Percentiles rank a stretch among this genome's conserved stretches.
Conservation (phyloP, 805 yeast species). For the Kazachstania kunashirensis region DNA sequence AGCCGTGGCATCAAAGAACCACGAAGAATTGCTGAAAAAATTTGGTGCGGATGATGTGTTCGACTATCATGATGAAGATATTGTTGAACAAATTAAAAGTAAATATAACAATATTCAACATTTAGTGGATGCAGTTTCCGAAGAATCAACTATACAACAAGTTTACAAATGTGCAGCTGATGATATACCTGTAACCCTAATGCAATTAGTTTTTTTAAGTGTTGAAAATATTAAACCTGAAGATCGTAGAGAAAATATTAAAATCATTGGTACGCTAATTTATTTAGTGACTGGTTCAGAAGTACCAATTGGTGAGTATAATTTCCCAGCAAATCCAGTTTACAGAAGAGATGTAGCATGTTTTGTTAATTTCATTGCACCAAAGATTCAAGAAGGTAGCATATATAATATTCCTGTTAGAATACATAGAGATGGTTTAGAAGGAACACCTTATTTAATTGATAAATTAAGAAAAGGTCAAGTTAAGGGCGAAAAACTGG, state of each 20-base stretch:
- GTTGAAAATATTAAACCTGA: constrained; percentile 21
- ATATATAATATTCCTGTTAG: constrained; percentile 28
- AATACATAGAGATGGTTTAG: constrained; percentile 26
- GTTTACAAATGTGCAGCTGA: constrained; percentile 30
- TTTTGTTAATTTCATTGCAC: constrained; percentile 24
- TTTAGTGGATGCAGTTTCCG: constrained; percentile 30
- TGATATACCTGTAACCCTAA: constrained; percentile 27
- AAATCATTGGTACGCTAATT: constrained; percentile 29
- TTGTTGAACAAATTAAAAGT: constrained; percentile 33
- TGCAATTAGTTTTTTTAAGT: constrained; percentile 26
- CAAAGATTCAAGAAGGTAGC: constrained; percentile 16
- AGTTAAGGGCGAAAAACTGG: constrained; percentile 25
- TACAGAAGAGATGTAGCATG: constrained; percentile 18
- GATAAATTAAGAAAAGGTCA: constrained; percentile 20
- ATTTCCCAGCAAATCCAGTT: constrained; percentile 19
- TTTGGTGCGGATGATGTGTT: constrained; percentile 44
- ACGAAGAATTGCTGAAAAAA: constrained; percentile 31
- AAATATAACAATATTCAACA: constrained; percentile 25
- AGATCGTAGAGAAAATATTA: constrained; percentile 28
- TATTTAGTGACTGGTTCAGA: constrained; percentile 32
- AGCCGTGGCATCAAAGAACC: constrained; percentile 40
- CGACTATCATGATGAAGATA: constrained; percentile 40
- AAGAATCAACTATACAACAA: constrained; percentile 23
- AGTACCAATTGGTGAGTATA: constrained; percentile 23
- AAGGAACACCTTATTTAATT: constrained; percentile 19